These are phyloP conservation scores for Rhododendron vialii DNA, from an alignment of 148 eudicot species.

Conservation along the genomic window DNA sequence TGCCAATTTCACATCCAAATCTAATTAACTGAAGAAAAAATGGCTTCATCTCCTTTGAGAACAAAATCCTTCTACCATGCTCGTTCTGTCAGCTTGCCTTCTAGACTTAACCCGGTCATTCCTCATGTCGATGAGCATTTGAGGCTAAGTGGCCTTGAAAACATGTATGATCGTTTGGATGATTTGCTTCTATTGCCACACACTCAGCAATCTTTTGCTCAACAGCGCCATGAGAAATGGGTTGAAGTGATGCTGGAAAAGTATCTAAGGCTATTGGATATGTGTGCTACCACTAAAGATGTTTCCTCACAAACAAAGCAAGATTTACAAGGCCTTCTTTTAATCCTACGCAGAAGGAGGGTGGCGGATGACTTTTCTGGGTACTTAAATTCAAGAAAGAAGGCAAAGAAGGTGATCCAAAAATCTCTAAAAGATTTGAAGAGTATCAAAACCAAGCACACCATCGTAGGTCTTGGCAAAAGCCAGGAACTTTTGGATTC, in stretches of 20 bases:
- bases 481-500: background rate
- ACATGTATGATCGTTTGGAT: conserved; percentile 20
- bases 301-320: conserved; percentile 16
- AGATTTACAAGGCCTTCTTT: conserved; percentile 1
- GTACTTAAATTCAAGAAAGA: background rate
- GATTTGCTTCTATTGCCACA: conserved; percentile 24
- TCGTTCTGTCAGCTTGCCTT: conserved; percentile 30
- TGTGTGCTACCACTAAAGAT: conserved; percentile 4
- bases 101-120: conserved; percentile 14
- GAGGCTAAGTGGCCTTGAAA: conserved; percentile 21
- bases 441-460: background rate
- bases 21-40: background rate
- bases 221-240: conserved; percentile 5
- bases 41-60: conserved; percentile 15
- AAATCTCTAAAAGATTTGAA: background rate
- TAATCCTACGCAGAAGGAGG: conserved; percentile 2
- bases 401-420: conserved; percentile 2
- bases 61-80: conserved; percentile 4
- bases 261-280: background rate
- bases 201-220: conserved; percentile 13
- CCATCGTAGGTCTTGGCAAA: background rate
- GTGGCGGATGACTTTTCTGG: background rate
- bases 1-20: background rate
- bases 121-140: background rate
- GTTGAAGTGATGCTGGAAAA: conserved; percentile 11